Evolutionary conservation across 331 rosid species (phyloP), one percentile per base, ranked within the genome.

Genomic region (Quercus phellos): DNA sequence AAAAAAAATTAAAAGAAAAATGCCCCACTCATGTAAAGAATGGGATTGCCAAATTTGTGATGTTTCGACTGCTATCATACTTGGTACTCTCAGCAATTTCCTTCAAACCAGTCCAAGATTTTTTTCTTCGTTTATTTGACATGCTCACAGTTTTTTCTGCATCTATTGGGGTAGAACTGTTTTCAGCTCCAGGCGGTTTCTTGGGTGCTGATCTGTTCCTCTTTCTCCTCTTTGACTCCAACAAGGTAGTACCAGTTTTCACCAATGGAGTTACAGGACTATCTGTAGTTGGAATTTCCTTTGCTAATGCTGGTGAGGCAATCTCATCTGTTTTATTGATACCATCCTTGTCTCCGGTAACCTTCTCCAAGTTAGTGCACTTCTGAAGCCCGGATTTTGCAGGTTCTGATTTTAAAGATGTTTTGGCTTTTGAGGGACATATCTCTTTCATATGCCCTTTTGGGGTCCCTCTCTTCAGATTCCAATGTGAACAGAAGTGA

Each of bases 21-120:
- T 46, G 17, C 16, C 53, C 53, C 53, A 46, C 17, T 12, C 13
- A 46, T 46, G 16, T 46, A 46, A 46, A 50, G 54, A 90, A 90
- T 17, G 89, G 96, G 55, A 87, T 74, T 35, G 77, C 35, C 77
- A 85, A 78, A 74, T 80, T 72, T 17, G 72, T 68, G 26, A 78
- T 6, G 19, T 73, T 74, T 17, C 18, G 60, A 46, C n/a, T 77
- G 19, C 74, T 73, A 10, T 29, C 78, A 21, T 59, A 77, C 69
- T 87, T 82, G 1, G 80, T 82, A 12, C 74, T 74, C 24, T 72
- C 80, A 67, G 86, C 93, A 54, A 86, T 80, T 73, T 90, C 91
- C 85, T 89, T 93, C 83, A 93, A 90, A 82, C 93, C 85, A 6
- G 89, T 85, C 94, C 97, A 90, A 51, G 86, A 79, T 74, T 89